Evolutionary conservation across 108 stramenopile species (phyloP).

Genomic region (Thalassiosira profunda): DNA sequence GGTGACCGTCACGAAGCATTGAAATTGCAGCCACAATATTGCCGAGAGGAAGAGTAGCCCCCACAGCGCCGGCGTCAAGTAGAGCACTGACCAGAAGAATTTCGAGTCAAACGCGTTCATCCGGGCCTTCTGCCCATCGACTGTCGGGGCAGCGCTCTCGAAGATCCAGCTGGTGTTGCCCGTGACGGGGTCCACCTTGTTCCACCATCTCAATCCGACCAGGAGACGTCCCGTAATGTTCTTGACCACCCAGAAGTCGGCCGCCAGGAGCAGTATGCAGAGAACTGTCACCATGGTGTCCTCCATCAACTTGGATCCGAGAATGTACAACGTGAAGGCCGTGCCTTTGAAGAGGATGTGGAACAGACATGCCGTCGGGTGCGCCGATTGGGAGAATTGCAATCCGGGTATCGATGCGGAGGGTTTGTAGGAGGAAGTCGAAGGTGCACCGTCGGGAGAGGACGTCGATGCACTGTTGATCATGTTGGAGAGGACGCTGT

Average conservation of each 20-base stretch:
- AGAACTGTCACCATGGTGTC: conserved; percentile 92
- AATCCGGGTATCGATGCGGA: conserved; percentile 11
- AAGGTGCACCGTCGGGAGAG: background rate
- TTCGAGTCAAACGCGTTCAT: conserved; percentile 77
- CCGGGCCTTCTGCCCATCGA: background rate
- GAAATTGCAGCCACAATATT: conserved; percentile 77
- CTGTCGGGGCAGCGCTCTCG: conserved; percentile 65
- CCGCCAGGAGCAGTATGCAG: conserved; percentile 92
- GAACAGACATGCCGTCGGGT: conserved; percentile 91
- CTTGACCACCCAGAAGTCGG: conserved; percentile 99
- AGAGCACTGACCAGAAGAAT: conserved; percentile 96
- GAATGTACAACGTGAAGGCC: conserved; percentile 88
- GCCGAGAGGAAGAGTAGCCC: conserved; percentile 66
- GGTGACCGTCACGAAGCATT: conserved; percentile 88
- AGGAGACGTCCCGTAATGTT: conserved; percentile 89
- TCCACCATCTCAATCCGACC: conserved; percentile 98
- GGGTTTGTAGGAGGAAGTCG: conserved; percentile 7
- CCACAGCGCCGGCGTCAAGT: conserved; percentile 91
- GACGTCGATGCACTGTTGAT: conserved; percentile 12
- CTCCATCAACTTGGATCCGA: conserved; percentile 83
- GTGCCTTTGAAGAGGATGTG: conserved; percentile 93
- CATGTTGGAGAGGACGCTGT: conserved; percentile 43
- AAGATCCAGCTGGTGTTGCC: conserved; percentile 92
- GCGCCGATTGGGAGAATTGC: conserved; percentile 56
- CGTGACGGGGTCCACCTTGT: conserved; percentile 82